These are phyloP conservation scores for Stachybotrys echinatus DNA, from an alignment of 2,329 filamentous ascomycete species.

Conservation along the genomic window DNA sequence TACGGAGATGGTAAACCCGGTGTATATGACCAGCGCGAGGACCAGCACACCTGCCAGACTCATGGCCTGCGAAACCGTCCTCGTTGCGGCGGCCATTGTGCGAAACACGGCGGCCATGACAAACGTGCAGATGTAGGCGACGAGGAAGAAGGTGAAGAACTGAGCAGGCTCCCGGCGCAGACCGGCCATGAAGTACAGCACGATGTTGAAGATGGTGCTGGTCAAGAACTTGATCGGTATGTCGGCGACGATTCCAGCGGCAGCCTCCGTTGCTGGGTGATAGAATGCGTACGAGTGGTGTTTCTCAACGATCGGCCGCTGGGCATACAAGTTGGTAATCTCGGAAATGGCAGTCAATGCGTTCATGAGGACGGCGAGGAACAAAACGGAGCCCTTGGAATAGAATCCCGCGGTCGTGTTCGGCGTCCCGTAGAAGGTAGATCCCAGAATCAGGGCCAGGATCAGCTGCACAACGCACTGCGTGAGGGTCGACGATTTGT, in stretches of 20 bases:
- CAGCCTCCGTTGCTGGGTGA: constrained; percentile 46
- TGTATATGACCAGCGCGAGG: constrained; percentile 54
- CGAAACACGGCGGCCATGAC: constrained; percentile 74
- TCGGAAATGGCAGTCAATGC: constrained; percentile 54
- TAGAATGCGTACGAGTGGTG: constrained; percentile 45
- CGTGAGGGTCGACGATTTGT: constrained; percentile 42
- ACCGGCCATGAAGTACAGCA: constrained; percentile 52
- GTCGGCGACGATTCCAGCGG: constrained; percentile 48
- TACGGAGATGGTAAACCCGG: constrained; percentile 48
- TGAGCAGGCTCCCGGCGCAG: constrained; percentile 53
- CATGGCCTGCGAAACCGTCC: constrained; percentile 57
- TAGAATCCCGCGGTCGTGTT: constrained; percentile 46
- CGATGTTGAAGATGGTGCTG: constrained; percentile 45
- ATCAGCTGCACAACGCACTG: constrained; percentile 43
- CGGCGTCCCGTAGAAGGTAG: constrained; percentile 50
- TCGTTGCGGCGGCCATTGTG: constrained; percentile 65
- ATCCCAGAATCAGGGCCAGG: constrained; percentile 56
- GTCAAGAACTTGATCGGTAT: constrained; percentile 53
- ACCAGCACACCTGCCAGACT: constrained; percentile 48
- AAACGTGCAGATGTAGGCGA: constrained; percentile 63
- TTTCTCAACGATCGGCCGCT: constrained; percentile 44
- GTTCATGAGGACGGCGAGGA: constrained; percentile 56
- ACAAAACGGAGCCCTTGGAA: constrained; percentile 50
- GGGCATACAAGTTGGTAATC: constrained; percentile 37
- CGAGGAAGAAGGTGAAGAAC: constrained; percentile 74